A percentile compares a stretch with the other conserved stretches of the same genome.
phyloP scores from a whole-genome alignment of 1,139 yeast species.

The Maudiozyma humilis region DNA sequence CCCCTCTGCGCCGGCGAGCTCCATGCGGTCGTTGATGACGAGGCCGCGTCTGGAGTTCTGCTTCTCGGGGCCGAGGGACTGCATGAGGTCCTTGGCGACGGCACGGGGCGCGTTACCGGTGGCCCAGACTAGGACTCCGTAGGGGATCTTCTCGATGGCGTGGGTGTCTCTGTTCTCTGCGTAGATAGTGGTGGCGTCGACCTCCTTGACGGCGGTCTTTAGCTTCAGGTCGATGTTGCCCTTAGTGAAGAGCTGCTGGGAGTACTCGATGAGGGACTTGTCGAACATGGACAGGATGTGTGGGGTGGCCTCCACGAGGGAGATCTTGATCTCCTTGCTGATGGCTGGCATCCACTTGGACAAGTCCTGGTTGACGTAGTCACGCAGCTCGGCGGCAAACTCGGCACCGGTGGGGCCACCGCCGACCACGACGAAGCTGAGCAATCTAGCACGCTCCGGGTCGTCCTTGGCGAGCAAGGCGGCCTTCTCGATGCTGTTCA shows the following conservation, averaged over 20 bases:
- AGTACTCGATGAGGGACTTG: conserved; percentile 73
- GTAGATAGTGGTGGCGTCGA: conserved; percentile 55
- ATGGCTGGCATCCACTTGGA: conserved; percentile 83
- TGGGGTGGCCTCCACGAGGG: conserved; percentile 85
- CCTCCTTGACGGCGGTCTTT: conserved; percentile 82
- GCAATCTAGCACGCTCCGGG: conserved; percentile 70
- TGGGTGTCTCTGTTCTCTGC: conserved; percentile 57
- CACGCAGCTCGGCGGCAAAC: conserved; percentile 91
- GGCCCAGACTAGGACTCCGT: conserved; percentile 93
- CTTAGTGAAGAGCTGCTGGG: conserved; percentile 70
- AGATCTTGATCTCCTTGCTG: conserved; percentile 70
- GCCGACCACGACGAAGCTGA: conserved; percentile 82
- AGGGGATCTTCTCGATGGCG: conserved; percentile 56
- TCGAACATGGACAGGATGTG: conserved; percentile 82
- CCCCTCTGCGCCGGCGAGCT: conserved; percentile 76
- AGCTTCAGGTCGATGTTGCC: conserved; percentile 72
- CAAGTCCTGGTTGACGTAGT: conserved; percentile 86
- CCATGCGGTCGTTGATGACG: conserved; percentile 71
- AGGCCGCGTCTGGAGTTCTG: conserved; percentile 84
- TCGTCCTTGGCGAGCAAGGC: conserved; percentile 66
- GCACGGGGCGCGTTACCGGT: conserved; percentile 91
- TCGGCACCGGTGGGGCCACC: conserved; percentile 98
- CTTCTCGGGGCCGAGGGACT: conserved; percentile 50
- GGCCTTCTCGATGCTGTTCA: conserved; percentile 80
- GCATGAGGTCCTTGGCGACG: conserved; percentile 59